A percentile compares a stretch with the other conserved stretches of the same genome.
These are phyloP conservation scores for Paramyrothecium sp. DNA, from an alignment of 2,329 filamentous ascomycete species.

Conservation along the genomic window DNA sequence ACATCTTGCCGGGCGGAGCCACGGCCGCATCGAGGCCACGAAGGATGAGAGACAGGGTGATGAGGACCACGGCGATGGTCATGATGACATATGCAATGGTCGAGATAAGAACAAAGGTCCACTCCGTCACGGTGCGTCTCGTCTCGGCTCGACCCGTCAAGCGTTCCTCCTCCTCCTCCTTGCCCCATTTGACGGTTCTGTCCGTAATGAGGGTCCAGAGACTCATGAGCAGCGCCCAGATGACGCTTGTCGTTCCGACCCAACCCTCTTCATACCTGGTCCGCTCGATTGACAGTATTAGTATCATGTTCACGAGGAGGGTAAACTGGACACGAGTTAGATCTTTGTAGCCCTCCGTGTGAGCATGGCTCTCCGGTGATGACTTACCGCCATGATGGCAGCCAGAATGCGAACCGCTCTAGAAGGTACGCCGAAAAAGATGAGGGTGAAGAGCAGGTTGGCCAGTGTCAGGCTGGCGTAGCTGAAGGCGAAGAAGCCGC, in stretches of 20 bases:
- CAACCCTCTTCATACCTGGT: conserved; percentile 84
- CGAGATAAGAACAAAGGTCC: conserved; percentile 75
- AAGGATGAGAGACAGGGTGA: conserved; percentile 77
- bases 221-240: conserved; percentile 78
- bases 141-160: conserved; percentile 87
- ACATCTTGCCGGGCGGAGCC: conserved; percentile 68
- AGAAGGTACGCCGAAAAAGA: conserved; percentile 88
- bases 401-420: conserved; percentile 74
- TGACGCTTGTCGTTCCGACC: conserved; percentile 81
- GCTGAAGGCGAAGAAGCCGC: conserved; percentile 87
- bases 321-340: background rate
- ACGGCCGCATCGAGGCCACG: conserved; percentile 78
- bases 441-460: conserved; percentile 71
- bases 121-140: conserved; percentile 77
- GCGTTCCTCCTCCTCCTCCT: conserved; percentile 87
- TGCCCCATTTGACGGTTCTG: conserved; percentile 84
- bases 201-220: conserved; percentile 79
- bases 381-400: conserved; percentile 55
- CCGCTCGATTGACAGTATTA: conserved; percentile 73
- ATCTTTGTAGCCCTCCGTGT: background rate
- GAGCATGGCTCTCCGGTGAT: background rate
- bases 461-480: conserved; percentile 77
- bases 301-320: conserved; percentile 65
- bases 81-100: conserved; percentile 71
- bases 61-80: conserved; percentile 66